phyloP scores from a whole-genome alignment of 1,284 basidiomycete genomes.

The Coniferiporia sulphurascens region DNA sequence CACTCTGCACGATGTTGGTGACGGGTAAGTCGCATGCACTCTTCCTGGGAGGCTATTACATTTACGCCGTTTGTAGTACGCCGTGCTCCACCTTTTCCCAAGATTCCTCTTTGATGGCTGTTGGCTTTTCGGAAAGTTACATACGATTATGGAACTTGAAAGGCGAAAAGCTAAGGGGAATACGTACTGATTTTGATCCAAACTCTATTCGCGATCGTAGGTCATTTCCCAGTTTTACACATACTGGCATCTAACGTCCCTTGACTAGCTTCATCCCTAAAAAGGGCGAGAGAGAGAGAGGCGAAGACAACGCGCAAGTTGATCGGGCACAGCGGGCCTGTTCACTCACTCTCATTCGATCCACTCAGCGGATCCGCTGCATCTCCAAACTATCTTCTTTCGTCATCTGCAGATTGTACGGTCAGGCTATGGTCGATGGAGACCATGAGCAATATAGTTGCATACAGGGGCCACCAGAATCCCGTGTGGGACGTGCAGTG shows the following conservation, averaged over 20 bases:
- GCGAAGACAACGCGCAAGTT: slow-evolving; percentile 85
- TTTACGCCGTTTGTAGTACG: slow-evolving; percentile 43
- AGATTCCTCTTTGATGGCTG: slow-evolving; percentile 93
- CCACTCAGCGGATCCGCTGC: slow-evolving; percentile 83
- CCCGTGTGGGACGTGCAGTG: slow-evolving; percentile 99
- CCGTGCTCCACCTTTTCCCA: slow-evolving; percentile 88
- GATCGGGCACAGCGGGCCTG: slow-evolving; percentile 94
- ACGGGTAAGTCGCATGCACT: slow-evolving; percentile 58
- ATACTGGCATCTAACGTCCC: slow-evolving; percentile 12
- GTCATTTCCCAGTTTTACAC: slow-evolving; percentile 24
- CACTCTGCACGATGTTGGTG: slow-evolving; percentile 86
- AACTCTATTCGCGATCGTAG: slow-evolving; percentile 66
- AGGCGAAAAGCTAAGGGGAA: slow-evolving; percentile 80
- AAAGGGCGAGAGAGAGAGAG: slow-evolving; percentile 71
- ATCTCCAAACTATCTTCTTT: slow-evolving; percentile 85
- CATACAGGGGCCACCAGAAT: slow-evolving; percentile 94
- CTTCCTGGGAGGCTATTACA: slow-evolving; percentile 8
- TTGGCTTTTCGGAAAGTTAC: slow-evolving; percentile 94
- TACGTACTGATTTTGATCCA: slow-evolving; percentile 71
- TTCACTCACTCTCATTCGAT: slow-evolving; percentile 94
- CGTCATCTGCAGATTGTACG: slow-evolving; percentile 91
- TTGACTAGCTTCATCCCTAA: slow-evolving; percentile 50
- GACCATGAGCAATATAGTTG: slow-evolving; percentile 90
- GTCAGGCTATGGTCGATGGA: slow-evolving; percentile 94
- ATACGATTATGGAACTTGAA: slow-evolving; percentile 95